Base-by-base conservation (phyloP, 192 early-diverging fungal genomes). In the Nowakowskiella sp. region DNA sequence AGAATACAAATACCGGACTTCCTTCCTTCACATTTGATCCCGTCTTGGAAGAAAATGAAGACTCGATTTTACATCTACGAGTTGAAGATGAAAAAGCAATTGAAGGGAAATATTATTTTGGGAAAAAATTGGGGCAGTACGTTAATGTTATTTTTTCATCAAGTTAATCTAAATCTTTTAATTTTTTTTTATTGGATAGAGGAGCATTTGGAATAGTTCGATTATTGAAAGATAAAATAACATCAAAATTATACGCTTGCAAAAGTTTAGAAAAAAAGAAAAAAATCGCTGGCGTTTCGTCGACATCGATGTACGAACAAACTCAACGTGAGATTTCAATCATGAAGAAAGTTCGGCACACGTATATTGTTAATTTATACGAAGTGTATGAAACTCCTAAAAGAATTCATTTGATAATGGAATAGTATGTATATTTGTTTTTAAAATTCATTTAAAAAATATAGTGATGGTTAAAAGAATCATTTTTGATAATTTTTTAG, bases 341-440 rank as follows among this genome's bases (percentile, higher is more conserved):
- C 47, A 74, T 77, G 72, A 77, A 77, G 53, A 51, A 54, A 0
- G 53, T 77, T 6, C 43, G 49, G 10, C 75, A 77, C 45, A 51
- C 54, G 13, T 53, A 76, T 48, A 68, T 77, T 25, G 51, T 77
- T 1, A 44, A 51, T 9, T 44, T 77, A 31, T 31, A 58, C 7
- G 75, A 75, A 42, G 72, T 74, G 0, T 77, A 56, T 49, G 75
- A 77, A 48, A 66, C 68, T 28, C 66, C 75, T 1, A 60, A 69
- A 47, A 63, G 75, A 47, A 56, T 76, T 6, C 67, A 61, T 30
- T 58, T 77, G 39, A 55, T 77, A 9, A 76, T 77, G 75, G 75
- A 77, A 51, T 66, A 72, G 73, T 76, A 47, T 10, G n/a, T 25
- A 0, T 23, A 27, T 31, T 43, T 47, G 50, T 60, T 54, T 51